A percentile compares a stretch with the other conserved stretches of the same genome.
These are phyloP conservation scores for Populus ilicifolia DNA, from an alignment of 345 rosid species.

Conservation along the genomic window DNA sequence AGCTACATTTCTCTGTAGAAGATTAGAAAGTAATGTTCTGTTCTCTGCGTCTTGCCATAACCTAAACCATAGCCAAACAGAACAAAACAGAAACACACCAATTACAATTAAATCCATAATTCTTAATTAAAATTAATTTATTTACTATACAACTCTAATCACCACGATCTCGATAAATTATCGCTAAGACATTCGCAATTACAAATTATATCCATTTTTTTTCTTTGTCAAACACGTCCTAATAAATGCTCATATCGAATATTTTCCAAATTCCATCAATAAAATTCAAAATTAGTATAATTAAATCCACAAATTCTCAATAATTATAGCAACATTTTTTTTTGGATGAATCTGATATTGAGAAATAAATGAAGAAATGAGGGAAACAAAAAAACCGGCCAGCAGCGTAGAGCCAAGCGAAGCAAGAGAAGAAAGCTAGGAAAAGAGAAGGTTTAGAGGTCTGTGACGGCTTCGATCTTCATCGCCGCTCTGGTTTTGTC, in stretches of 20 bases:
- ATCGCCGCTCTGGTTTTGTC: slow-evolving; percentile 59
- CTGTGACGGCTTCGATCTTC: slow-evolving; percentile 58
- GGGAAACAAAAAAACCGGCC: slow-evolving; percentile 53
- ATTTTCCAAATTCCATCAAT: too few species aligned
- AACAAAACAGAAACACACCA: too few species aligned
- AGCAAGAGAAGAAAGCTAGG: slow-evolving; percentile 80
- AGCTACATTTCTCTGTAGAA: slow-evolving; percentile 62
- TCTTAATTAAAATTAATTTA: background rate
- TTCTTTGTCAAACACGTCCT: background rate
- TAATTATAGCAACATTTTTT: background rate
- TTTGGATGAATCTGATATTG: background rate
- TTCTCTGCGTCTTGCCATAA: slow-evolving; percentile 98
- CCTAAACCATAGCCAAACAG: slow-evolving; percentile 31
- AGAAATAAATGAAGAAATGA: background rate
- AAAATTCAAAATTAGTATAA: background rate
- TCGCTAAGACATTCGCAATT: background rate
- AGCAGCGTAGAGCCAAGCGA: slow-evolving; percentile 97
- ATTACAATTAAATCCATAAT: background rate
- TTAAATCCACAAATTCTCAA: background rate
- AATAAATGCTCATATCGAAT: background rate
- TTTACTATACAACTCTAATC: background rate
- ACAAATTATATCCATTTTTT: background rate
- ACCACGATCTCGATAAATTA: background rate
- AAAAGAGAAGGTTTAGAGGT: slow-evolving; percentile 64
- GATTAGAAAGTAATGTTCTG: slow-evolving; percentile 56